Base-by-base conservation (phyloP, 805 yeast genomes). In the Saccharomycopsis guyanensis region DNA sequence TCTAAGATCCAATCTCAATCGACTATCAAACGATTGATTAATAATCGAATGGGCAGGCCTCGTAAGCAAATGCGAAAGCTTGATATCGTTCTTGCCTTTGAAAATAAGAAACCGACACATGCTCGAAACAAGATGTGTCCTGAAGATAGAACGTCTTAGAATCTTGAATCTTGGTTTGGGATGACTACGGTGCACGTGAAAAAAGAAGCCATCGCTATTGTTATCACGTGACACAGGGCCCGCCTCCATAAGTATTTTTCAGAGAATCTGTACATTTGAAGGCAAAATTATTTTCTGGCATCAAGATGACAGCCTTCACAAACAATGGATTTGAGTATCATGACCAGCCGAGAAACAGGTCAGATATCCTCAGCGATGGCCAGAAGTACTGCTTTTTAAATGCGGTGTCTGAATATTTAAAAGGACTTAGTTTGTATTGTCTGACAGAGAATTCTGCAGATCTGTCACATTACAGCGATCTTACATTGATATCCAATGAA, bases 41-140 rank as follows among this genome's bases (percentile, higher is more conserved):
- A 93, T 93, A 58, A 93, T 93, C 3, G 97, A 88, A 61, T 93
- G 98, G 1, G 96, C 97, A 0, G 98, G 98, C 48, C 87, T 76
- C 2, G 98, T 93, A 40, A 93, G 71, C 23, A 93, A 70, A 59
- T 91, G 89, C 12, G 95, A 85, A 32, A 93, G 71, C 38, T 83
- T 75, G 59, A 91, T 86, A 2, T 95, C 85, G 55, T 93, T 96
- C 40, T 82, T 80, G 23, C 97, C 74, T 59, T 89, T 87, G 66
- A 82, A 91, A 15, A 93, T 89, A 63, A 93, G 71, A 59, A 91
- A 91, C 41, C 98, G 72, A 61, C 98, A 91, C 98, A 91, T 91
- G 13, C 18, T 41, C 8, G n/a, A n/a, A n/a, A n/a, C n/a, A n/a
- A n/a, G n/a, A n/a, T n/a, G n/a, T 6, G 20, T 10, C 20, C 8